A percentile compares a stretch with the other conserved stretches of the same genome.
Evolutionary conservation across 345 rosid genomes (phyloP).

Genomic region (Draba incana): DNA sequence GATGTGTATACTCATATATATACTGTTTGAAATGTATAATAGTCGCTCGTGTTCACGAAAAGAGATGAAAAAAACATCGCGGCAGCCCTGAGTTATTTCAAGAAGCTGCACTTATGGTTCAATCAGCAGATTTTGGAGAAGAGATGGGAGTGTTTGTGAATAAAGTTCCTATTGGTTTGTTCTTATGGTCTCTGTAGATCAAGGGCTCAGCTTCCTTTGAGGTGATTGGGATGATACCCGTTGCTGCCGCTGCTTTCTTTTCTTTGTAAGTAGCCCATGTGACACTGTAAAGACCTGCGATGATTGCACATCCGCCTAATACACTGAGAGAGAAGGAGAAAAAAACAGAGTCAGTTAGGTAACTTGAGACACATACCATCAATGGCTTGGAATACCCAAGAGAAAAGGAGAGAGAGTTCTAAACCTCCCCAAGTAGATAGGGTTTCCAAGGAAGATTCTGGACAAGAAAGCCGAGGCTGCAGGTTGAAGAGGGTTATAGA

Average conservation of each 20-base stretch:
- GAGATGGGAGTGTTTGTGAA: constrained; percentile 44
- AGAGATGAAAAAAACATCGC: constrained; percentile 15
- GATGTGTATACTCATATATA: not conserved
- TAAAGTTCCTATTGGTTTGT: constrained; percentile 51
- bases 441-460: constrained; percentile 91
- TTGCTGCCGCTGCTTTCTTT: constrained; percentile 45
- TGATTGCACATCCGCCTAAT: constrained; percentile 78
- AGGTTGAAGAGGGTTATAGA: constrained; percentile 96
- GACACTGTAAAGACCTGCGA: constrained; percentile 80
- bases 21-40: constrained; percentile 4
- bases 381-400: not conserved
- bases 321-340: constrained; percentile 47
- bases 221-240: constrained; percentile 34
- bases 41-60: not conserved
- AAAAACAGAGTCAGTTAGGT: constrained; percentile 16
- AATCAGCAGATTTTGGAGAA: constrained; percentile 48
- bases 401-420: constrained; percentile 17
- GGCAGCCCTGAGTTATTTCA: not conserved
- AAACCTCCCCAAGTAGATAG: constrained; percentile 95
- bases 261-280: constrained; percentile 91
- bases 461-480: constrained; percentile 88
- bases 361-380: not conserved
- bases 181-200: constrained; percentile 51
- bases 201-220: constrained; percentile 60
- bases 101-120: not conserved